Base-by-base conservation (phyloP, 2,329 filamentous ascomycete species). In the Thelonectria rubi region DNA sequence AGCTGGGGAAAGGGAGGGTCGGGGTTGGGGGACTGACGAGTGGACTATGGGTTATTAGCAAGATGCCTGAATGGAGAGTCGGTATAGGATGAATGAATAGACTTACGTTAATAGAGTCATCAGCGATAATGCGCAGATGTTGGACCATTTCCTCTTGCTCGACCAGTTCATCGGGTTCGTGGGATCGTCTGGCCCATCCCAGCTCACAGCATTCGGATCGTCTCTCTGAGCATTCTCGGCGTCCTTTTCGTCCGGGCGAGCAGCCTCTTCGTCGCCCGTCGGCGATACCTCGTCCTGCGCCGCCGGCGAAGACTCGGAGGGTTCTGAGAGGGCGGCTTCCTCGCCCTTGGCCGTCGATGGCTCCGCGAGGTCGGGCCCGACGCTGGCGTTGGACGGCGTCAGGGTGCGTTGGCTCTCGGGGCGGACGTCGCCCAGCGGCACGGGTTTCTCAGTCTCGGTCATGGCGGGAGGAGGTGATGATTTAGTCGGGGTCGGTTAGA, bases 161-260 rank as follows among this genome's bases (percentile, higher is more conserved):
- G 84, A 75, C 89, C 90, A 92, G 67, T 91, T 90, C 65, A 84
- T 81, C 0, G 90, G 89, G 65, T 91, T 89, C 5, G 82, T 77
- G 6, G 81, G 80, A 67, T 90, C 88, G 17, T 72, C 66, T 0
- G 59, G 58, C 2, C 70, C 69, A 63, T 72, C 69, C 70, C 70
- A 72, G 0, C 60, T 62, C 20, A 72, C 57, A 5, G 65, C 68
- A 43, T 72, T 71, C 0, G 69, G 68, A 24, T 72, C 67, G 10
- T 40, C 34, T 6, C 3, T 50, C n/a, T 43, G 32, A 2, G 30
- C 21, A 18, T 42, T 20, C 12, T 21, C 43, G 9, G 24, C 39
- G 2, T 30, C 6, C 0, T 62, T 53, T 6, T 12, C 30, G 8
- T 50, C 30, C 10, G 34, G 17, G 3, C 10, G 14, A 45, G 51